Percentiles rank a stretch among this genome's conserved stretches.
These are phyloP conservation scores for Zygosaccharomyces rouxii DNA, from an alignment of 805 yeast species.

Conservation along the genomic window DNA sequence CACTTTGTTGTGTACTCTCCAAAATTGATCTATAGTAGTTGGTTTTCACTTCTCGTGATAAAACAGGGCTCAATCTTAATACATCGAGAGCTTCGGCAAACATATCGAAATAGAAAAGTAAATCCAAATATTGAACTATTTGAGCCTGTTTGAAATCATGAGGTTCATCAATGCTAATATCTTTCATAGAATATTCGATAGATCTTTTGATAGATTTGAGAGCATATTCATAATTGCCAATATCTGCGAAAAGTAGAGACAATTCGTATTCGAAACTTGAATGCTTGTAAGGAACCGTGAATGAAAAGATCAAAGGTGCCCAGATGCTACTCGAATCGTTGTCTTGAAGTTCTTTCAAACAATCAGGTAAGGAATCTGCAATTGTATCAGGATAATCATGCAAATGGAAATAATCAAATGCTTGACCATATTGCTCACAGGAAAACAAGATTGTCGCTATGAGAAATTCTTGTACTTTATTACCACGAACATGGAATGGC, in stretches of 20 bases:
- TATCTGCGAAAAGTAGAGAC: slow-evolving; percentile 25
- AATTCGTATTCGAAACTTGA: slow-evolving; percentile 27
- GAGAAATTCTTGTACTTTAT: slow-evolving; percentile 26
- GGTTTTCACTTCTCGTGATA: slow-evolving; percentile 21
- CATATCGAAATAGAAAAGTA: slow-evolving; percentile 24
- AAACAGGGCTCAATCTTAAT: slow-evolving; percentile 26
- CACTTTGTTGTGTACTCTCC: slow-evolving; percentile 13
- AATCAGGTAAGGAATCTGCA: slow-evolving; percentile 18
- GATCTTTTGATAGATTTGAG: slow-evolving; percentile 30
- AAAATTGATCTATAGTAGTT: slow-evolving; percentile 21
- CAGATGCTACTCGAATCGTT: slow-evolving; percentile 18
- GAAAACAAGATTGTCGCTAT: slow-evolving; percentile 25
- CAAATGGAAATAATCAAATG: slow-evolving; percentile 27
- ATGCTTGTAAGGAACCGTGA: slow-evolving; percentile 15
- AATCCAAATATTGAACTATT: slow-evolving; percentile 26
- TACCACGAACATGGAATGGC: slow-evolving; percentile 21
- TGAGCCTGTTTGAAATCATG: slow-evolving; percentile 21
- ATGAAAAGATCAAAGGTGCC: slow-evolving; percentile 22
- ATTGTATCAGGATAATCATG: slow-evolving; percentile 24
- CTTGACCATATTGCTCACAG: slow-evolving; percentile 24
- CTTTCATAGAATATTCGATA: slow-evolving; percentile 20
- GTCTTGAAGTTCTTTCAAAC: slow-evolving; percentile 15
- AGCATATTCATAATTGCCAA: slow-evolving; percentile 20
- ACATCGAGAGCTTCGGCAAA: slow-evolving; percentile 32
- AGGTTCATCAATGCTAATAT: slow-evolving; percentile 18